Conservation (phyloP, 768 basidiomycete species). For the Rhodotorula diobovata region DNA sequence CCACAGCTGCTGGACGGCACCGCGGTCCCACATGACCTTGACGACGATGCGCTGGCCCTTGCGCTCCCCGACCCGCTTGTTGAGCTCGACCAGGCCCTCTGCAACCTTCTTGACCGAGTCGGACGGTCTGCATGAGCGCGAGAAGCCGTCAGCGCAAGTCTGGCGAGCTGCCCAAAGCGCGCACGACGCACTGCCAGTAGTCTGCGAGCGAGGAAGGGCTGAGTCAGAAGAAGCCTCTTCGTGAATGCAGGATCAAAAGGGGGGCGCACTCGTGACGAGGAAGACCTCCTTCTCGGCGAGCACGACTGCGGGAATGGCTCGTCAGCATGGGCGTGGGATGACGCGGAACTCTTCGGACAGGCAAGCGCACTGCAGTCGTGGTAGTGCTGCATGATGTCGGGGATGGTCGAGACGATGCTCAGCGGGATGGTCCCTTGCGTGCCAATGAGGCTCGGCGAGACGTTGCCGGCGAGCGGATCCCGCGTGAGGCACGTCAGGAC, state of each 20-base stretch:
- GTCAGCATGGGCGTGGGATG: neutral
- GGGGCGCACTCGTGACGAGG: constrained; percentile 60
- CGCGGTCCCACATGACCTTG: constrained; percentile 68
- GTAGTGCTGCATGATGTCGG: constrained; percentile 70
- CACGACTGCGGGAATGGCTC: constrained; percentile 51
- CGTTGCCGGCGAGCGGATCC: constrained; percentile 58
- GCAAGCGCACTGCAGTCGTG: constrained; percentile 47
- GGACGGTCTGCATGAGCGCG: constrained; percentile 52
- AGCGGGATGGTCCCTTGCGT: constrained; percentile 62
- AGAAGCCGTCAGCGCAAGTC: neutral
- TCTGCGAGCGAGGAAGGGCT: neutral
- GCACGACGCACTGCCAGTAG: constrained; percentile 47
- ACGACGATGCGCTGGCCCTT: constrained; percentile 56
- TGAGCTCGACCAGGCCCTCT: constrained; percentile 56
- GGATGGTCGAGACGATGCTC: constrained; percentile 61
- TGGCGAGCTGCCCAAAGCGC: neutral
- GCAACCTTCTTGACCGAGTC: constrained; percentile 56
- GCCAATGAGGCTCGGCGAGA: constrained; percentile 62
- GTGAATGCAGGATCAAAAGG: too few species aligned
- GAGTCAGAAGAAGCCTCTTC: too few species aligned
- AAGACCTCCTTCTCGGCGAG: constrained; percentile 62
- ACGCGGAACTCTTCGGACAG: too few species aligned
- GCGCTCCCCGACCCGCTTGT: constrained; percentile 52
- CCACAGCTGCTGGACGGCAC: constrained; percentile 55
- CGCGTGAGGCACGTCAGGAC: constrained; percentile 59